Evolutionary conservation across 495 filamentous ascomycete genomes (phyloP).

Genomic region (Hapsidospora chrysogenum): DNA sequence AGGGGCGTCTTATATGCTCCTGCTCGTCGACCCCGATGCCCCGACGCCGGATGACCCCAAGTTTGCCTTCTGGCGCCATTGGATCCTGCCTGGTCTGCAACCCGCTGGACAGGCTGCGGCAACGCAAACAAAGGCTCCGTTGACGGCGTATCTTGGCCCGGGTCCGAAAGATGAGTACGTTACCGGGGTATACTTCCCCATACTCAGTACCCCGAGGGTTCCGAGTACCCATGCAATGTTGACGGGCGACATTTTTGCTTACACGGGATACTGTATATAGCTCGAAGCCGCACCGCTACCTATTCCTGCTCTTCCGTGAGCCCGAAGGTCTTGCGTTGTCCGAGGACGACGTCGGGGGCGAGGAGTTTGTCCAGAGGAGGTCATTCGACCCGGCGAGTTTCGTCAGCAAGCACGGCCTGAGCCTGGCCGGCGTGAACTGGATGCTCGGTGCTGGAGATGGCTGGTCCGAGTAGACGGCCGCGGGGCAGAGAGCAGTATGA

Average conservation of each 20-base stretch:
- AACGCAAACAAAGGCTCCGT: slow-evolving; percentile 1
- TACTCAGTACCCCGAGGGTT: too few species aligned
- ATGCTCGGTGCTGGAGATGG: slow-evolving; percentile 12
- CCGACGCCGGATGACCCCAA: slow-evolving; percentile 14
- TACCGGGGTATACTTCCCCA: too few species aligned
- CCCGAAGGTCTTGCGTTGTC: slow-evolving; percentile 4
- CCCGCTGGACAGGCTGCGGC: slow-evolving; percentile 1
- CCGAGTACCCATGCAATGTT: too few species aligned
- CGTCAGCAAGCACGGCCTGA: slow-evolving; percentile 9
- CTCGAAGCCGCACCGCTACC: slow-evolving; percentile 13
- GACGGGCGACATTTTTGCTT: too few species aligned
- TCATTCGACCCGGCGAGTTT: slow-evolving; percentile 10
- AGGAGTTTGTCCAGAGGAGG: slow-evolving; percentile 12
- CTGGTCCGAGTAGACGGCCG: slow-evolving; percentile 8
- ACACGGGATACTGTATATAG: slow-evolving; percentile 2
- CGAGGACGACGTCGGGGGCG: slow-evolving; percentile 11
- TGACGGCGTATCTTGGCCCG: slow-evolving; percentile 13
- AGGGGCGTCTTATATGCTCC: slow-evolving; percentile 7
- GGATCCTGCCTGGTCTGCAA: slow-evolving; percentile 8
- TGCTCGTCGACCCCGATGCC: slow-evolving; percentile 12
- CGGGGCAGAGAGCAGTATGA: neutral
- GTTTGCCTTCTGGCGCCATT: slow-evolving; percentile 15
- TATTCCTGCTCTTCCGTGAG: slow-evolving; percentile 12
- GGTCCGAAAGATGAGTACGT: slow-evolving; percentile 13
- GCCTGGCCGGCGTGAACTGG: slow-evolving; percentile 11